Base-by-base conservation (phyloP, 2,329 filamentous ascomycete genomes). In the Fusarium sp. region DNA sequence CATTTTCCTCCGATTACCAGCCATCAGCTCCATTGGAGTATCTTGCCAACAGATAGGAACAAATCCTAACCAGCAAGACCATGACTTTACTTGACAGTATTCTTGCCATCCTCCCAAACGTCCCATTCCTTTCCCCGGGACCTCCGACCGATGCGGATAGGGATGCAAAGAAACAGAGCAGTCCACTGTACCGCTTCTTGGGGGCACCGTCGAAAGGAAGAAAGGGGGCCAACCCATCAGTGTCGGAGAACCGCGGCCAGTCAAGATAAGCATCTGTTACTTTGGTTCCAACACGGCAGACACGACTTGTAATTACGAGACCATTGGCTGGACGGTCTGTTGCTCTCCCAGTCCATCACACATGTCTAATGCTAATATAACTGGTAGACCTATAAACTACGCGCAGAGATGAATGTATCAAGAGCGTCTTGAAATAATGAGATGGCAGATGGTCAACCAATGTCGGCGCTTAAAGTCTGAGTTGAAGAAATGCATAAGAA, bases 61-160 rank as follows among this genome's bases (percentile, higher is more conserved):
- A 11, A 18, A 7, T 2, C 9, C 0, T 6, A 18, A 11, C 9
- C 35, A 18, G 6, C 1, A n/a, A 11, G 4, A n/a, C 12, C 13
- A 56, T 45, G 53, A 29, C 12, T 3, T 15, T 29, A 11, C 22
- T 56, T 14, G 41, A 56, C 1, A 46, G 18, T 13, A 18, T 56
- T 10, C 12, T 56, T 15, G 44, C 53, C 1, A 9, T 56, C 7
- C 31, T 56, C 4, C 41, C 31, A 9, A 46, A 14, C 9, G 13
- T 56, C 0, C 53, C 53, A 5, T 56, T 56, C 6, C 7, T 56
- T 5, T 31, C 41, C 1, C 53, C 41, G 1, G 41, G n/a, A 3
- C 29, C 41, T 0, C 31, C 53, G 3, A 4, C 4, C 0, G 9
- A 44, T 4, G 31, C 18, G 3, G 0, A 5, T 1, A 35, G 36